Percentiles rank a stretch among this genome's conserved stretches.
Evolutionary conservation across 306 rosid species (phyloP).

Genomic region (Malus orientalis): DNA sequence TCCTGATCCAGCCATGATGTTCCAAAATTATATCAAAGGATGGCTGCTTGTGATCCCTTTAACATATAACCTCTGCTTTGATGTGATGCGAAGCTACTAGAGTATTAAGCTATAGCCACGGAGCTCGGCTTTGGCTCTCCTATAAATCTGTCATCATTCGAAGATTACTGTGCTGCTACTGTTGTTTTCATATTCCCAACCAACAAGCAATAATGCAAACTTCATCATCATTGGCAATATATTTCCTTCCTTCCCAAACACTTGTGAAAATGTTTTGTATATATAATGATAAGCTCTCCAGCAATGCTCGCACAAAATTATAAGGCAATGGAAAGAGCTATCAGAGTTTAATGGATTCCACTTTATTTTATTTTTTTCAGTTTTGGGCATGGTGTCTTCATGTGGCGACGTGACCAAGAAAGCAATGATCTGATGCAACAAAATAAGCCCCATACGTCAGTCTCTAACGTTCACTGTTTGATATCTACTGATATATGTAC

Average conservation of each 20-base stretch:
- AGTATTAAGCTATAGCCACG: neutral
- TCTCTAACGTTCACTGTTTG: neutral
- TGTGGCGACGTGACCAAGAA: slow-evolving; percentile 5
- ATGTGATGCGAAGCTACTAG: neutral
- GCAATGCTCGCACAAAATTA: too few species aligned
- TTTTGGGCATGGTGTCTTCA: slow-evolving; percentile 1
- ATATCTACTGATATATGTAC: neutral
- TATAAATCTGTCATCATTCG: slow-evolving; percentile 9
- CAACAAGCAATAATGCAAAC: neutral
- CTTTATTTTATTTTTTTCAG: neutral
- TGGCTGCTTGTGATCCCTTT: neutral
- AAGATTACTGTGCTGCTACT: neutral
- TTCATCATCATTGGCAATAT: neutral
- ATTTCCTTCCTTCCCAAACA: neutral
- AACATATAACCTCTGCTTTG: neutral
- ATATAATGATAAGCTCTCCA: slow-evolving; percentile 28
- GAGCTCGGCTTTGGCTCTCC: neutral
- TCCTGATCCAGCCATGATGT: slow-evolving; percentile 38
- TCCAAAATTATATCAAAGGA: neutral
- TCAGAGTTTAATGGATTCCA: neutral
- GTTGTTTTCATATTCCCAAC: slow-evolving; percentile 1
- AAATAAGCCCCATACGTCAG: neutral
- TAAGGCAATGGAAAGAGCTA: neutral
- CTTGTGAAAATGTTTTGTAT: slow-evolving; percentile 2
- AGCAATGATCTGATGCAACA: neutral